Conservation (phyloP, 2,329 filamentous ascomycete species). For the Huntiella decipiens region DNA sequence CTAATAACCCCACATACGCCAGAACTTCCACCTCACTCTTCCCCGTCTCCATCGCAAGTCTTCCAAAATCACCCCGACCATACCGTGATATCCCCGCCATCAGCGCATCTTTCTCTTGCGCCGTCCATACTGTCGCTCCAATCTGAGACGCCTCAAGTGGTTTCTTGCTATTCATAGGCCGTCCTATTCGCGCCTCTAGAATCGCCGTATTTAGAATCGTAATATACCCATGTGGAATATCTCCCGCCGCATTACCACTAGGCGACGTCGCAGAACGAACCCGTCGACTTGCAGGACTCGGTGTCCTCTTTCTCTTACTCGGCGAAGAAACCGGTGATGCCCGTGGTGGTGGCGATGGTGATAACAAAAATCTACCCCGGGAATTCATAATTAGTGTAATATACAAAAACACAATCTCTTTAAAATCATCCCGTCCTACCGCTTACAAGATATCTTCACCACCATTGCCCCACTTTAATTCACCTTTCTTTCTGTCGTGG, state of each 20-base stretch:
- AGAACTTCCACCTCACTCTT: slow-evolving; percentile 61
- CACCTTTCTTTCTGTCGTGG: no score
- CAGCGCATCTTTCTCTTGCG: slow-evolving; percentile 49
- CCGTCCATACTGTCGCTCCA: slow-evolving; percentile 51
- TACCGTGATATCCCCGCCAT: slow-evolving; percentile 46
- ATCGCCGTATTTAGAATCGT: slow-evolving; percentile 38
- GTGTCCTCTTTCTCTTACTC: neutral
- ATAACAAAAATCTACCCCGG: no score
- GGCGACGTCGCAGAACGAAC: neutral
- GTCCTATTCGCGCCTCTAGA: slow-evolving; percentile 22
- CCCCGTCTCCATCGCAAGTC: slow-evolving; percentile 42
- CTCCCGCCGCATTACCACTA: slow-evolving; percentile 15
- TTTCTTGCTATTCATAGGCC: slow-evolving; percentile 18
- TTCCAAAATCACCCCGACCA: slow-evolving; percentile 41
- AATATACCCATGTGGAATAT: slow-evolving; percentile 29
- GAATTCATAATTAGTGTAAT: no score
- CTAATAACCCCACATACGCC: slow-evolving; percentile 47
- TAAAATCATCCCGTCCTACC: no score
- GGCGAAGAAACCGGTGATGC: neutral
- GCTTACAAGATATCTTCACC: no score
- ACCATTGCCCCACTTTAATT: no score
- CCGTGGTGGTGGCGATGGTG: no score
- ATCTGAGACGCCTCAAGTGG: slow-evolving; percentile 44
- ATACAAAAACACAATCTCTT: no score
- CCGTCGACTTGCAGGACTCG: neutral